phyloP scores from a whole-genome alignment of 1,139 yeast species.

The Eremothecium coryli region DNA sequence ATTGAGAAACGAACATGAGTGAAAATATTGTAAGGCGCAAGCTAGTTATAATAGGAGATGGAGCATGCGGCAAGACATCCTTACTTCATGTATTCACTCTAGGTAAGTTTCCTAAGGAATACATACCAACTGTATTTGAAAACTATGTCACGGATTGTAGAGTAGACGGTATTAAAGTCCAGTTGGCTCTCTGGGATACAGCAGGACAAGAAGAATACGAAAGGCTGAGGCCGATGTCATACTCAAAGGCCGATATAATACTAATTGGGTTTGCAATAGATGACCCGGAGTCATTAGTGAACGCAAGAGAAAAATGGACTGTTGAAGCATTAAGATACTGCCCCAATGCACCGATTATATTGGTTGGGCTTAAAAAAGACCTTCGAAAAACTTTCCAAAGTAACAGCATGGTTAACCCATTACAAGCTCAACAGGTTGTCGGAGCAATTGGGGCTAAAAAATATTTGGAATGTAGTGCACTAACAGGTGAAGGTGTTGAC shows the following conservation, averaged over 20 bases:
- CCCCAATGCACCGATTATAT: slow-evolving; percentile 53
- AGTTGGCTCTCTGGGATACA: slow-evolving; percentile 89
- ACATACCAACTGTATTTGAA: slow-evolving; percentile 92
- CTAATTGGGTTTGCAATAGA: slow-evolving; percentile 65
- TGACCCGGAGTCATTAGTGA: slow-evolving; percentile 58
- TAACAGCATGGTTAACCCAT: slow-evolving; percentile 41
- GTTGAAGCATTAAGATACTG: slow-evolving; percentile 60
- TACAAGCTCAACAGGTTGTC: slow-evolving; percentile 53
- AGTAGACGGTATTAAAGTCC: slow-evolving; percentile 85
- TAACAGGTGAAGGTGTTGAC: slow-evolving; percentile 76
- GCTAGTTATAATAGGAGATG: slow-evolving; percentile 88
- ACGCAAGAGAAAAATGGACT: slow-evolving; percentile 66
- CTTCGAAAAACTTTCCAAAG: slow-evolving; percentile 35
- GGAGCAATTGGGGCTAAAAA: slow-evolving; percentile 58
- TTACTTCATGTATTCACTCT: slow-evolving; percentile 81
- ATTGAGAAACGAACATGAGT: slow-evolving; percentile 26
- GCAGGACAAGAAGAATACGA: slow-evolving; percentile 95
- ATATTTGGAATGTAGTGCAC: slow-evolving; percentile 65
- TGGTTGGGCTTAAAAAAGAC: slow-evolving; percentile 67
- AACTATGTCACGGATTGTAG: slow-evolving; percentile 90
- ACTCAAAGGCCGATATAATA: slow-evolving; percentile 66
- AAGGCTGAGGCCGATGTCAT: slow-evolving; percentile 61
- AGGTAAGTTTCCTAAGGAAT: slow-evolving; percentile 71
- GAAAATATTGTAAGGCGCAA: slow-evolving; percentile 50
- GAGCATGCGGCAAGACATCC: slow-evolving; percentile 93